These are phyloP conservation scores for Boletus pseudo-olivaceus DNA, from an alignment of 768 basidiomycete species.

Conservation along the genomic window DNA sequence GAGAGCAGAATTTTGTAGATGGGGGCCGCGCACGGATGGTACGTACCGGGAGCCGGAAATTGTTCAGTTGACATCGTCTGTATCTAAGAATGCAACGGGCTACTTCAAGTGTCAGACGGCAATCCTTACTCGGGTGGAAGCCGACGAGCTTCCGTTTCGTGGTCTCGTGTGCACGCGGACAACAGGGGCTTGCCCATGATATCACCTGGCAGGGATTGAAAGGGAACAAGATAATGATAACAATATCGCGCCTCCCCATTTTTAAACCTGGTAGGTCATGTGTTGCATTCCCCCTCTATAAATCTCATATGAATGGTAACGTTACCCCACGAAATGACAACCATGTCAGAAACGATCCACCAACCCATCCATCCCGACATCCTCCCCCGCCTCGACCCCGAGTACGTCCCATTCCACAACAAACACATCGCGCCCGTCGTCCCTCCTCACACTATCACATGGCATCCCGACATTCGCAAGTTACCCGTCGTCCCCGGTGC, in stretches of 20 bases:
- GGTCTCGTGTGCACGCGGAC: neutral
- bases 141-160: neutral
- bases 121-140: neutral
- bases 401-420: slow-evolving; percentile 62
- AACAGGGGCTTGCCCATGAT: neutral
- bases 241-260: neutral
- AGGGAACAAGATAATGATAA: neutral
- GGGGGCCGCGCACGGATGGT: neutral
- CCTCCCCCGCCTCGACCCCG: slow-evolving; percentile 52
- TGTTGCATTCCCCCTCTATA: neutral
- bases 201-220: neutral
- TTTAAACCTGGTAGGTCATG: slow-evolving; percentile 10
- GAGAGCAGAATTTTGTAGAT: neutral
- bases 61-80: neutral
- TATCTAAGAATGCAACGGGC: neutral
- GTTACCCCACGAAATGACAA: neutral
- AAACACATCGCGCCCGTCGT: slow-evolving; percentile 39
- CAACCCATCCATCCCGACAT: slow-evolving; percentile 63
- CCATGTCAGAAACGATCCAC: slow-evolving; percentile 17
- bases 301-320: neutral
- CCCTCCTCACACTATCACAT: slow-evolving; percentile 55
- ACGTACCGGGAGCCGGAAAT: neutral
- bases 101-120: neutral
- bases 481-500: slow-evolving; percentile 51
- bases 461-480: slow-evolving; percentile 54